Conservation (phyloP, 148 eudicot genomes). For the Chenopodium berlandieri region DNA sequence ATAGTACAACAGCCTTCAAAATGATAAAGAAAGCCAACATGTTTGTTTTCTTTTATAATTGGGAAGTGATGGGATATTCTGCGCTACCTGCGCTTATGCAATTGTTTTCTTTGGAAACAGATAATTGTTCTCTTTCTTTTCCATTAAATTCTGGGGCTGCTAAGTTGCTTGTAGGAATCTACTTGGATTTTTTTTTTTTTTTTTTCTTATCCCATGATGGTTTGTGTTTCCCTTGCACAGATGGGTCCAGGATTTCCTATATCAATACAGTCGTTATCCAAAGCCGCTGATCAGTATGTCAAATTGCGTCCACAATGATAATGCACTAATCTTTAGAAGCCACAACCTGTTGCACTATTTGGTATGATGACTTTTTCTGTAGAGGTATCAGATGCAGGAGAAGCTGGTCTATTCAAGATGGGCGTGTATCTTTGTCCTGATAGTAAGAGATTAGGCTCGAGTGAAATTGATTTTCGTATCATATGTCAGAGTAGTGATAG, state of each 20-base stretch:
- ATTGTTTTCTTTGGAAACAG: background rate
- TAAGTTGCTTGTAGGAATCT: background rate
- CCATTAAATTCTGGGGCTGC: background rate
- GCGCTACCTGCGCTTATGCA: background rate
- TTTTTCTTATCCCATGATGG: background rate
- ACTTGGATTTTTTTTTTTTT: too few species aligned
- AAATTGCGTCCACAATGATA: constrained; percentile 42
- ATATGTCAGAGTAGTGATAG: background rate
- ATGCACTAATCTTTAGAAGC: background rate
- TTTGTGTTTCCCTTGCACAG: constrained; percentile 37
- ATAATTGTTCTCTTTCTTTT: background rate
- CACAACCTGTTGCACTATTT: background rate
- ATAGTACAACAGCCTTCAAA: background rate
- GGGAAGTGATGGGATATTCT: background rate
- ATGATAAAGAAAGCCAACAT: background rate
- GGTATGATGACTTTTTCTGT: too few species aligned
- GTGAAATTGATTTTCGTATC: background rate
- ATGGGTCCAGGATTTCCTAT: constrained; percentile 82
- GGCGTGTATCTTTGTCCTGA: constrained; percentile 3
- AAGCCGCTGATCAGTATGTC: constrained; percentile 70
- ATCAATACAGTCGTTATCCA: constrained; percentile 77
- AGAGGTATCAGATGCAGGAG: background rate
- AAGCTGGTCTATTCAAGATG: background rate
- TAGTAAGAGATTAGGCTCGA: background rate
- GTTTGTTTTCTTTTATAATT: background rate